Base-by-base conservation (phyloP, 2,329 filamentous ascomycete genomes). In the Cladosporium sp. region DNA sequence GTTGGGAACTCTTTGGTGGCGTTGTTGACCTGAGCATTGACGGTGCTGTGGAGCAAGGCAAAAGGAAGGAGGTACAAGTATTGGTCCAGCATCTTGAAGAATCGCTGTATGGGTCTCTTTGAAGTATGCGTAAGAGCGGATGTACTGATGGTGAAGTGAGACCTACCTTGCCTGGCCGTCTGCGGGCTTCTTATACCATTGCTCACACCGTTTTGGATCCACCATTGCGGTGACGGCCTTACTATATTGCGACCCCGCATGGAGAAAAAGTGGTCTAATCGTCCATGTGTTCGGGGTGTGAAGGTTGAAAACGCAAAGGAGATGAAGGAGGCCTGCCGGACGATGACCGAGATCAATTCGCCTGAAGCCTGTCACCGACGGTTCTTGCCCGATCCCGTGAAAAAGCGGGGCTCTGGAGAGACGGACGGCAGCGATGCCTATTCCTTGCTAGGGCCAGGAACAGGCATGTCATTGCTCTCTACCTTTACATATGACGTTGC, bases 401-500 rank as follows among this genome's bases (percentile, higher is more conserved):
- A 44, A 21, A 44, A 44, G 41, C 12, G 41, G 41, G 41, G 18
- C 18, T 15, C 4, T 8, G 21, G 34, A 34, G 30, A 21, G 14
- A 47, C 47, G n/a, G 30, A n/a, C 41, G 41, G 24, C 14, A n/a
- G 24, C 60, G 15, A n/a, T 54, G 15, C 47, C 32, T 32, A 34
- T 54, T 38, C 7, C 12, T 24, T 18, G 14, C 60, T 63, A 63
- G 60, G 18, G 28, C 32, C 60, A 63, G 60, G 60, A 41, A 63
- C 59, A 28, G 24, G 47, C 44, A 52, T n/a, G 38, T n/a, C 18
- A 44, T 54, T 63, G 60, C 60, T n/a, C 47, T 54, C 60, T 41
- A 21, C 49, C 47, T 54, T 63, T 55, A 63, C 52, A 55, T 55
- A 55, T 63, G 60, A 63, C 60, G 60, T 63, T 63, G 60, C 49